Evolutionary conservation across 495 filamentous ascomycete genomes (phyloP), one percentile per base, ranked within the genome.

Genomic region (Penicillium salamii): DNA sequence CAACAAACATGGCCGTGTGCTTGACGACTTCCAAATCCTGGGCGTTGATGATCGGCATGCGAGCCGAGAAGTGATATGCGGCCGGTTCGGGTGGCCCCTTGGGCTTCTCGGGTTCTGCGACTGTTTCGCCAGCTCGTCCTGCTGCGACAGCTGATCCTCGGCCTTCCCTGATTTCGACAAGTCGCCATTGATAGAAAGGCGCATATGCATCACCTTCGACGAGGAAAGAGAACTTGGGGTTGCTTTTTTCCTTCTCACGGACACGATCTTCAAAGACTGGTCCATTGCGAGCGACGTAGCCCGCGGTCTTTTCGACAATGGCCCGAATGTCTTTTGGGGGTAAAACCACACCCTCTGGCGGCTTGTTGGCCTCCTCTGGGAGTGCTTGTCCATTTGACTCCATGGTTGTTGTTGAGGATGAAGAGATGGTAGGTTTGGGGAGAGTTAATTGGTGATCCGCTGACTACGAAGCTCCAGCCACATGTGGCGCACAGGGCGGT

Each of bases 31-130:
- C 95, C 52, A 97, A 76, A 79, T 98, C 93, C 69, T 93, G 86
- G 52, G 95, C 89, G 72, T 82, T 91, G 72, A 97, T 96, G 58
- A 88, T 96, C 52, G 93, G 93, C 91, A 97, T 97, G 61, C 91
- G 85, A 50, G 93, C 92, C 41, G 89, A 95, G 72, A 97, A 98
- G 57, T 89, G 80, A 63, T 95, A 97, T 57, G 90, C 83, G 26
- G 90, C 80, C n/a, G 93, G 95, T 61, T 90, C 84, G 19, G 81
- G 79, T 13, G 93, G 95, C 37, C 92, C 93, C 71, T 86, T 79
- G 38, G 88, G 85, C 63, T 87, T 86, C 47, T 80, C 78, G 19
- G 74, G 71, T 62, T 84, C 82, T 4, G 68, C 72, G 15, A 78
- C 72, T 29, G 68, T 67, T 61, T 93, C 88, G 20, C 80, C 84